phyloP scores from a whole-genome alignment of 2,329 filamentous ascomycete genomes.

The Teratosphaeria destructans region DNA sequence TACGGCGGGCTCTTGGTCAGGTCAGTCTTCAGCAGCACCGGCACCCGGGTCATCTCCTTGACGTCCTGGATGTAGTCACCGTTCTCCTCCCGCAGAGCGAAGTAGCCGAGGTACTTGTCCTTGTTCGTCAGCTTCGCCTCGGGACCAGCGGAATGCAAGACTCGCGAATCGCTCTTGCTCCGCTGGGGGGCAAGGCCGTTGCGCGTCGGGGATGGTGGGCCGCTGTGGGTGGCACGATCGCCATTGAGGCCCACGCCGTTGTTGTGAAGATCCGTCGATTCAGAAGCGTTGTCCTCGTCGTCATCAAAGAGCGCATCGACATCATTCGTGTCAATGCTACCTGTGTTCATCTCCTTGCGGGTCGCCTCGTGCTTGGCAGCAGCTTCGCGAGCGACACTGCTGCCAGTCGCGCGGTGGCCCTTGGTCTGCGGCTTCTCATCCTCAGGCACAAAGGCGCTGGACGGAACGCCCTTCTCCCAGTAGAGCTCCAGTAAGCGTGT shows the following conservation, averaged over 20 bases:
- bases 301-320: constrained; percentile 94
- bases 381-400: constrained; percentile 70
- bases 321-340: constrained; percentile 85
- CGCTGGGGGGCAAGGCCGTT: constrained; percentile 68
- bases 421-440: constrained; percentile 82
- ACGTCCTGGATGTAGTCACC: constrained; percentile 98
- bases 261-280: constrained; percentile 73
- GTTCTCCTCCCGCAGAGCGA: constrained; percentile 80
- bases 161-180: constrained; percentile 88
- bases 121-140: constrained; percentile 81
- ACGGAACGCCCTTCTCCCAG: constrained; percentile 99
- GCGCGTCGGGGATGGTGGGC: constrained; percentile 79
- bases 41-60: constrained; percentile 91
- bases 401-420: constrained; percentile 37
- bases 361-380: constrained; percentile 74
- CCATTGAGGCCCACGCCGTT: constrained; percentile 73
- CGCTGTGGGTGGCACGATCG: constrained; percentile 88
- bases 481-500: constrained; percentile 90
- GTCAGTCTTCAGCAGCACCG: constrained; percentile 97
- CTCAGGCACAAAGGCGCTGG: constrained; percentile 89
- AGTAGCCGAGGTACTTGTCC: constrained; percentile 89
- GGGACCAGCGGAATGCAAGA: constrained; percentile 59
- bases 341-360: constrained; percentile 87
- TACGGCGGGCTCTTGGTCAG: constrained; percentile 98
- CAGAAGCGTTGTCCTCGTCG: constrained; percentile 55